Conservation (phyloP, 1,284 basidiomycete species). For the Austroboletus niveus region DNA sequence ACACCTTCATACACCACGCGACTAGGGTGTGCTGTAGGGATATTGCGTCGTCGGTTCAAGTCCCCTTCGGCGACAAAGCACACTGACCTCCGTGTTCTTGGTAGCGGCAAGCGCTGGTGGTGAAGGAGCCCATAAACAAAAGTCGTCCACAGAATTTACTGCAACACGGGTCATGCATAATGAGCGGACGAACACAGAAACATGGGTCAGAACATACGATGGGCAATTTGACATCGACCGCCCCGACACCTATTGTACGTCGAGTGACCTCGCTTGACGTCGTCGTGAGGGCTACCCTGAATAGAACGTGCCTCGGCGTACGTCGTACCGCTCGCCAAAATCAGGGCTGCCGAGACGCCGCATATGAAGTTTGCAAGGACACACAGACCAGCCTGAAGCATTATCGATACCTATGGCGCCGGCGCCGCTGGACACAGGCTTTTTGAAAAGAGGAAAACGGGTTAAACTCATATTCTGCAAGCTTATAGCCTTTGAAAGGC, state of each 20-base stretch:
- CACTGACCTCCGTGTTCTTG: conserved; percentile 53
- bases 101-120: conserved; percentile 56
- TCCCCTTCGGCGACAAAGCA: conserved; percentile 8
- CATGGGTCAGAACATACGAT: conserved; percentile 40
- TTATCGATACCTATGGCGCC: conserved; percentile 14
- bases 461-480: conserved; percentile 2
- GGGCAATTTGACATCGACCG: conserved; percentile 64
- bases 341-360: conserved; percentile 18
- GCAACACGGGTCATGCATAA: conserved; percentile 7
- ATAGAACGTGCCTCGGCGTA: conserved; percentile 40
- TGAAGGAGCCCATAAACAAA: conserved; percentile 56
- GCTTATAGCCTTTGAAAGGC: conserved; percentile 26
- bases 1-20: conserved; percentile 64
- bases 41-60: conserved; percentile 11
- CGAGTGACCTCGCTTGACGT: conserved; percentile 57
- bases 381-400: conserved; percentile 16
- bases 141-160: conserved; percentile 66
- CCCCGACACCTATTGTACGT: conserved; percentile 69
- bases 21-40: conserved; percentile 55
- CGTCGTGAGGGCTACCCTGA: conserved; percentile 19
- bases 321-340: conserved; percentile 30
- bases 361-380: conserved; percentile 23
- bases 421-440: conserved; percentile 5
- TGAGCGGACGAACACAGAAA: not conserved
- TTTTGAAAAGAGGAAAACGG: conserved; percentile 8